Evolutionary conservation across 306 rosid genomes (phyloP).

Genomic region (Fragaria ananassa): DNA sequence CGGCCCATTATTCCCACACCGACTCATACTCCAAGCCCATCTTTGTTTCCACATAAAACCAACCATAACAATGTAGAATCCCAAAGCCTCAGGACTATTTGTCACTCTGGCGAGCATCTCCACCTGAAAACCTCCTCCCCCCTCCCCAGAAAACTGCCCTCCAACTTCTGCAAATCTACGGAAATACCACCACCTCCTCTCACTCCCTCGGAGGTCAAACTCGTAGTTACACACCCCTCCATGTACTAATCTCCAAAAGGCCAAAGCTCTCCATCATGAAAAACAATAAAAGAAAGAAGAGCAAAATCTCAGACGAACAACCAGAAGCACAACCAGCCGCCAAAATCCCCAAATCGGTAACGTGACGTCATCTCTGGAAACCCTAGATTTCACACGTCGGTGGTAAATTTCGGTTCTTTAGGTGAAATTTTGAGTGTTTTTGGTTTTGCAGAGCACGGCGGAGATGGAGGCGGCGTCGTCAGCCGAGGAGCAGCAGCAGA

Average conservation of each 20-base stretch:
- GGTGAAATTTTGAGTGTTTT: background rate
- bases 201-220: background rate
- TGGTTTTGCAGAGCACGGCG: background rate
- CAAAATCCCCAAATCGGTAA: constrained; percentile 18
- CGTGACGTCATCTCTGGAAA: background rate
- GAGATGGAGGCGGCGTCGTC: constrained; percentile 33
- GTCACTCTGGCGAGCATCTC: background rate
- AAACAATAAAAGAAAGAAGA: background rate
- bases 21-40: too few species aligned
- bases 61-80: background rate
- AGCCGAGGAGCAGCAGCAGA: constrained; percentile 39
- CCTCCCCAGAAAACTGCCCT: background rate
- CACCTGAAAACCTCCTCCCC: background rate
- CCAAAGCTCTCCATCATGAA: background rate
- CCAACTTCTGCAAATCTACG: constrained; percentile 1
- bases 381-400: background rate
- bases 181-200: background rate
- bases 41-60: background rate
- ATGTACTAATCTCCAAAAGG: too few species aligned
- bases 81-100: background rate
- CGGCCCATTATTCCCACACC: background rate
- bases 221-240: background rate
- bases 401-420: background rate
- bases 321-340: background rate
- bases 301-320: background rate